A percentile compares a stretch with the other conserved stretches of the same genome.
These are phyloP conservation scores for Apiotrichum sp. DNA, from an alignment of 1,284 basidiomycete species.

Conservation along the genomic window DNA sequence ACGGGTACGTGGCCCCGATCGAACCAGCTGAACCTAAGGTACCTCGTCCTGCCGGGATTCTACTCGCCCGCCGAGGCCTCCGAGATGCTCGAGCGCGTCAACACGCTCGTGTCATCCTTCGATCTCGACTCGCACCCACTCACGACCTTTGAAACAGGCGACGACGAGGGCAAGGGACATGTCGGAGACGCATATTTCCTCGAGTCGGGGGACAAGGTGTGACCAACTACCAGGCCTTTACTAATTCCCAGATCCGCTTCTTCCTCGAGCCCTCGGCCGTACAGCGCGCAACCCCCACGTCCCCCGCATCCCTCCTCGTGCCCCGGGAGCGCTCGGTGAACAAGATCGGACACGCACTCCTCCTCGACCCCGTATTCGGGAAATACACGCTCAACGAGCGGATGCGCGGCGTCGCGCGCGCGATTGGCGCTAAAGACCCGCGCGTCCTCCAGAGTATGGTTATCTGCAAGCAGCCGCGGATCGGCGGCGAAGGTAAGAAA, in stretches of 20 bases:
- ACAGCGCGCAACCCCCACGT: constrained; percentile 21
- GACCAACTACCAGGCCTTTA: neutral
- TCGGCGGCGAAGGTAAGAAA: constrained; percentile 72
- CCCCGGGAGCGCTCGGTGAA: constrained; percentile 61
- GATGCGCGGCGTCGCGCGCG: constrained; percentile 64
- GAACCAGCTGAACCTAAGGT: constrained; percentile 48
- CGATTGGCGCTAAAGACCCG: constrained; percentile 54
- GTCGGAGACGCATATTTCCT: constrained; percentile 84
- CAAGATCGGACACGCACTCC: constrained; percentile 57
- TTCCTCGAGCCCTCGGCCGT: constrained; percentile 44
- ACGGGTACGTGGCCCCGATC: constrained; percentile 22
- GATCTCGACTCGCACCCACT: constrained; percentile 70
- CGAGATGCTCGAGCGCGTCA: constrained; percentile 63
- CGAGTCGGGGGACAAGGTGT: constrained; percentile 82
- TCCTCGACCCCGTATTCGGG: constrained; percentile 73
- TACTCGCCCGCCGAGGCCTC: constrained; percentile 56
- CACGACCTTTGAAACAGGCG: constrained; percentile 78
- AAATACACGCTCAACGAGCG: constrained; percentile 56
- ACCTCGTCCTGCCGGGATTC: constrained; percentile 71
- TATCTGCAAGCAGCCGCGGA: constrained; percentile 80
- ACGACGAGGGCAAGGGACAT: constrained; percentile 57
- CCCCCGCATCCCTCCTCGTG: constrained; percentile 56
- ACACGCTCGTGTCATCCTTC: constrained; percentile 69
- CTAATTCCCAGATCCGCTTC: constrained; percentile 31
- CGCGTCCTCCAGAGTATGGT: constrained; percentile 91